These are phyloP conservation scores for Pseudoneurospora amorphoporcata DNA, from an alignment of 495 filamentous ascomycete species.

Conservation along the genomic window DNA sequence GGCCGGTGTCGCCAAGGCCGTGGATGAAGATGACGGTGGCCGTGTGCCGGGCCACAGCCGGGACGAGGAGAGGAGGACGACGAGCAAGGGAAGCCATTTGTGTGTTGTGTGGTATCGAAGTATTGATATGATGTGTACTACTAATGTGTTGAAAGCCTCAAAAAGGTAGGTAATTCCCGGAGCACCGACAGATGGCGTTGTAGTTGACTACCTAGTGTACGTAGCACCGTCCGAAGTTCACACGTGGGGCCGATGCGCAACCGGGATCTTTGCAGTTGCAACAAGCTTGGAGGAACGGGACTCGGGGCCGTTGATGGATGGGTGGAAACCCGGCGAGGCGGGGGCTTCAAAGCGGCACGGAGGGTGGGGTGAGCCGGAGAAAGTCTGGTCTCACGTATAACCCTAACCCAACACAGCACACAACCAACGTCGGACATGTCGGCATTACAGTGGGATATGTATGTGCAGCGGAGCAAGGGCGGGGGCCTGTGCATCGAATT, in stretches of 20 bases:
- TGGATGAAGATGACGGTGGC: slow-evolving; percentile 92
- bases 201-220: background rate
- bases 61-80: slow-evolving; percentile 53
- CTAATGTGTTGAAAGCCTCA: background rate
- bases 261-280: background rate
- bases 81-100: slow-evolving; percentile 23
- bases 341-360: background rate
- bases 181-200: background rate
- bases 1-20: slow-evolving; percentile 62
- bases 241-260: background rate
- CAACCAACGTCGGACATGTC: background rate
- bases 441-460: background rate
- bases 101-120: background rate
- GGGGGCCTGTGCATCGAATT: background rate
- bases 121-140: background rate
- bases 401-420: background rate
- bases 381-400: background rate
- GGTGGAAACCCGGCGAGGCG: background rate
- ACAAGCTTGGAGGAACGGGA: background rate
- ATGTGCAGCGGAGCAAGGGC: background rate
- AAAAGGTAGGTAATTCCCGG: background rate
- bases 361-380: background rate
- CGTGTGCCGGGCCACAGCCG: slow-evolving; percentile 82
- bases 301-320: background rate
- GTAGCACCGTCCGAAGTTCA: background rate